Evolutionary conservation across 805 yeast genomes (phyloP).

Genomic region (Nakazawaea sp.): DNA sequence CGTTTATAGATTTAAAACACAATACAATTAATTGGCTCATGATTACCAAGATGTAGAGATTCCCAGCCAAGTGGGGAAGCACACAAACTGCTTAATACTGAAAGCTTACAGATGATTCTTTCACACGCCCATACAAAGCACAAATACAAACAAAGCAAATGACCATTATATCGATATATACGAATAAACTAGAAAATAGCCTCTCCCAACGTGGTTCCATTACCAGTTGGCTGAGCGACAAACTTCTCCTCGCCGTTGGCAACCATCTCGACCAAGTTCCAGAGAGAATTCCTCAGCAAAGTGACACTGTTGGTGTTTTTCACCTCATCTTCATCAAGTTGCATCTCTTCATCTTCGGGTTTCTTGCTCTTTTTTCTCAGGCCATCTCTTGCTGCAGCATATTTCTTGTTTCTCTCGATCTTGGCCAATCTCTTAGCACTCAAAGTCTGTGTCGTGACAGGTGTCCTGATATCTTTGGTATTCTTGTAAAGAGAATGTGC

Average conservation of each 20-base stretch:
- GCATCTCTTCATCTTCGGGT: constrained; percentile 45
- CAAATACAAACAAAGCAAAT: too few species aligned
- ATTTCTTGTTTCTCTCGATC: constrained; percentile 71
- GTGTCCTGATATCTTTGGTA: constrained; percentile 14
- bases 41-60: too few species aligned
- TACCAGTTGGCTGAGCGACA: constrained; percentile 39
- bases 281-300: constrained; percentile 56
- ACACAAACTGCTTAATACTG: too few species aligned
- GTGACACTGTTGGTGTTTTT: constrained; percentile 28
- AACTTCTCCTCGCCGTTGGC: constrained; percentile 35
- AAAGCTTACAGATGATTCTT: too few species aligned
- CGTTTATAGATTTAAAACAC: background rate
- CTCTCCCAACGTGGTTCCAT: constrained; percentile 83
- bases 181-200: constrained; percentile 38
- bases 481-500: constrained; percentile 40
- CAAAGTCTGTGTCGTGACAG: constrained; percentile 49
- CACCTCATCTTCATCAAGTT: constrained; percentile 31
- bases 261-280: constrained; percentile 63
- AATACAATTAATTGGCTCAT: too few species aligned
- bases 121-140: too few species aligned
- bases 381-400: constrained; percentile 49
- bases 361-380: constrained; percentile 36
- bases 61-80: too few species aligned
- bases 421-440: constrained; percentile 77
- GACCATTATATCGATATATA: background rate